phyloP scores from a whole-genome alignment of 176 grass and related monocot genomes.

The Cenchrus fungigraminus region DNA sequence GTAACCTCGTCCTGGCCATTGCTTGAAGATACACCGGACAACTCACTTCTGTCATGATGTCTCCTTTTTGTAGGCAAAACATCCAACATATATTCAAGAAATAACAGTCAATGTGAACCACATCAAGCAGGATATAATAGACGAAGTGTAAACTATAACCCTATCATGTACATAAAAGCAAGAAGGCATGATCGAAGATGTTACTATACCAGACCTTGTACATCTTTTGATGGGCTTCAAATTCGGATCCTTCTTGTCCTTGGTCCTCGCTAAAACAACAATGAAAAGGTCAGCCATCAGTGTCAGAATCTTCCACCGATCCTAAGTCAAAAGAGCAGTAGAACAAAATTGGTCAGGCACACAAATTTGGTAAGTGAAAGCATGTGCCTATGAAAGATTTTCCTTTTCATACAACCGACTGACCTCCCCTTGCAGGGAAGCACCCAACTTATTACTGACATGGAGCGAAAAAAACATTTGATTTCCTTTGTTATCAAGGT shows the following conservation, averaged over 20 bases:
- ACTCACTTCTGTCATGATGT: neutral
- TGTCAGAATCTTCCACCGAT: neutral
- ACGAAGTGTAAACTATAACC: neutral
- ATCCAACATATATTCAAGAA: neutral
- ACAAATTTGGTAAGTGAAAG: neutral
- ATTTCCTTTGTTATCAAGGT: neutral
- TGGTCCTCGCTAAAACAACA: neutral
- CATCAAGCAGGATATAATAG: neutral
- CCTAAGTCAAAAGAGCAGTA: neutral
- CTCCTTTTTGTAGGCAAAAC: neutral
- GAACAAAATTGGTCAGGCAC: neutral
- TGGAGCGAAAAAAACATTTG: neutral
- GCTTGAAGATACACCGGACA: neutral
- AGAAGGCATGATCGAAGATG: neutral
- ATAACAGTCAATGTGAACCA: neutral
- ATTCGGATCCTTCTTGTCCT: constrained; percentile 2
- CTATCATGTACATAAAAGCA: neutral
- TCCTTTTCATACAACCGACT: too few relatives aligned
- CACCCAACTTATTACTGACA: neutral
- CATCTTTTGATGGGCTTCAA: neutral
- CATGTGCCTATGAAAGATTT: neutral
- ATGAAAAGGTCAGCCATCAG: neutral
- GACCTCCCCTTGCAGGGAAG: neutral
- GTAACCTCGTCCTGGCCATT: neutral
- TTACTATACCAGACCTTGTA: neutral